A percentile compares a stretch with the other conserved stretches of the same genome.
Evolutionary conservation across 1,139 yeast species (phyloP).

Genomic region (Scheffersomyces insectosa): DNA sequence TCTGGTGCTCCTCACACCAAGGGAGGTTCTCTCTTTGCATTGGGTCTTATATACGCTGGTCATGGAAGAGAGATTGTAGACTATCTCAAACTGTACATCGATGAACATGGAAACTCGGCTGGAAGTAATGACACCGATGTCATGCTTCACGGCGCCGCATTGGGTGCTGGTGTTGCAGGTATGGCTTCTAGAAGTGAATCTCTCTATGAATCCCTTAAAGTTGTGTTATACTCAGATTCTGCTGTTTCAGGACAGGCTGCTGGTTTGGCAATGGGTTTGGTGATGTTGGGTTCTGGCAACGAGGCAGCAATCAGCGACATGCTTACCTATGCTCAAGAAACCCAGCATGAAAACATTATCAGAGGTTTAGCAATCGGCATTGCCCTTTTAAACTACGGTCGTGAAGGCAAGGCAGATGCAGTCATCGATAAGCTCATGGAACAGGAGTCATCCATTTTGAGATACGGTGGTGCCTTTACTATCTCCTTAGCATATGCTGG

Average conservation of each 20-base stretch:
- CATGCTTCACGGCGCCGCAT: slow-evolving; percentile 91
- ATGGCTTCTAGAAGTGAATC: slow-evolving; percentile 83
- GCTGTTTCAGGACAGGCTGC: slow-evolving; percentile 98
- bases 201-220: slow-evolving; percentile 81
- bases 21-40: slow-evolving; percentile 93
- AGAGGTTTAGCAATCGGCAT: slow-evolving; percentile 90
- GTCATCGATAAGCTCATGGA: slow-evolving; percentile 64
- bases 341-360: slow-evolving; percentile 93
- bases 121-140: slow-evolving; percentile 81
- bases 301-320: slow-evolving; percentile 73
- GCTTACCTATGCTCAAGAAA: slow-evolving; percentile 91
- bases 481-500: slow-evolving; percentile 97
- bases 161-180: slow-evolving; percentile 96
- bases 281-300: slow-evolving; percentile 92
- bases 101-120: slow-evolving; percentile 65
- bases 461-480: slow-evolving; percentile 96
- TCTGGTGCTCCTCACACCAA: slow-evolving; percentile 81
- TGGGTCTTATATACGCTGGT: slow-evolving; percentile 94
- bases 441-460: slow-evolving; percentile 80
- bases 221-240: slow-evolving; percentile 83
- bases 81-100: slow-evolving; percentile 72
- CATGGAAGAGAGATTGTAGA: slow-evolving; percentile 89
- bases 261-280: slow-evolving; percentile 93
- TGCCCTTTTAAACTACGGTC: slow-evolving; percentile 83
- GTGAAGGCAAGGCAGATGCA: slow-evolving; percentile 79